These are phyloP conservation scores for Avicennia marina DNA, from an alignment of 257 asterid genomes.

Conservation along the genomic window DNA sequence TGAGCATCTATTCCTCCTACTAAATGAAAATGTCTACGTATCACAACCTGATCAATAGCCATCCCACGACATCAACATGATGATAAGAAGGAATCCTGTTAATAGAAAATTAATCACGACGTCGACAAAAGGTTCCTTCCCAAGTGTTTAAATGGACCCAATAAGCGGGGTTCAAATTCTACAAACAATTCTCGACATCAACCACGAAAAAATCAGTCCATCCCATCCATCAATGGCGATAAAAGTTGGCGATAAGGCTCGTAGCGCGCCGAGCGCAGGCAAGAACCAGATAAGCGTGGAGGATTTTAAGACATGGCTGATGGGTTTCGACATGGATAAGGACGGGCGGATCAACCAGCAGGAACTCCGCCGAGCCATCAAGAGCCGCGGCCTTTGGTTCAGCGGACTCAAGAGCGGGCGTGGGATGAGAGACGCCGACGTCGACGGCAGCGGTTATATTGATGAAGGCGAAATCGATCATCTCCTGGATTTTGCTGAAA, in stretches of 20 bases:
- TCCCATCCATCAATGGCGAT: constrained; percentile 10
- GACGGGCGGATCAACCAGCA: constrained; percentile 30
- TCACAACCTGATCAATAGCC: too few relatives aligned
- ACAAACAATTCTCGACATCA: too few relatives aligned
- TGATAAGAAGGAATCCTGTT: neutral
- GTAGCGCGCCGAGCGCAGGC: neutral
- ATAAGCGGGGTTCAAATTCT: too few relatives aligned
- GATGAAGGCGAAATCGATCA: constrained; percentile 29
- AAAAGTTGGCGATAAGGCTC: neutral
- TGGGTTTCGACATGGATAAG: constrained; percentile 24
- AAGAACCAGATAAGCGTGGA: constrained; percentile 24
- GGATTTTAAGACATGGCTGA: constrained; percentile 41
- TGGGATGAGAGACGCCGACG: constrained; percentile 23
- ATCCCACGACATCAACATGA: too few relatives aligned
- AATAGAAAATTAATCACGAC: neutral
- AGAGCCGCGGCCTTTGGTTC: constrained; percentile 32
- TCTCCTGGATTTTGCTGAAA: constrained; percentile 29
- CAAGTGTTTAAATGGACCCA: too few relatives aligned
- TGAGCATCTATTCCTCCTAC: too few relatives aligned
- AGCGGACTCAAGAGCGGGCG: constrained; percentile 23
- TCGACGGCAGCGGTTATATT: constrained; percentile 25
- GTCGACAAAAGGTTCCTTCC: too few relatives aligned
- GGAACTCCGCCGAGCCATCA: constrained; percentile 28
- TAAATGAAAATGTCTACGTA: too few relatives aligned
- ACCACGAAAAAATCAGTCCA: neutral